Evolutionary conservation across 1,139 yeast species (phyloP).

Genomic region (Suhomyces coccinellae): DNA sequence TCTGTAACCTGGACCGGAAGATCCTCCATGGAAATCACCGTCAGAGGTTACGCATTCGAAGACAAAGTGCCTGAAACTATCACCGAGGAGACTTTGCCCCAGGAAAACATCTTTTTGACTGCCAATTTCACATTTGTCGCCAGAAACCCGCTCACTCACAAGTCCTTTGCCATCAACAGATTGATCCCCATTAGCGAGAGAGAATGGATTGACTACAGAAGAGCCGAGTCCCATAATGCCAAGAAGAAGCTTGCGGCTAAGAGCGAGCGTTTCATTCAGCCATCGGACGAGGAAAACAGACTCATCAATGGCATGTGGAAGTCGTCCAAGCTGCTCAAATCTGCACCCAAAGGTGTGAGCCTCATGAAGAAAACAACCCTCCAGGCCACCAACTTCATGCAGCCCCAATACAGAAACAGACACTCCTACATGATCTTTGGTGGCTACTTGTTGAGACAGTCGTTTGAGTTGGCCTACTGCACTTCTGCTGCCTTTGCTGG

Average conservation of each 20-base stretch:
- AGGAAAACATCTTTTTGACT: constrained; percentile 59
- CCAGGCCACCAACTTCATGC: constrained; percentile 83
- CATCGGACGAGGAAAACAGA: constrained; percentile 70
- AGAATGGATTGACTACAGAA: constrained; percentile 80
- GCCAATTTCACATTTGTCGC: constrained; percentile 97
- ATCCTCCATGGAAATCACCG: constrained; percentile 92
- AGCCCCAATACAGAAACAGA: constrained; percentile 92
- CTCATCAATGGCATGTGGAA: constrained; percentile 79
- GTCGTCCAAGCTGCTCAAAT: constrained; percentile 49
- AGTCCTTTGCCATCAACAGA: constrained; percentile 80
- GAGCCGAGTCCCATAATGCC: constrained; percentile 88
- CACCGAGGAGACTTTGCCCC: constrained; percentile 49
- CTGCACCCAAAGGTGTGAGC: constrained; percentile 40
- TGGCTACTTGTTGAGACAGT: constrained; percentile 86
- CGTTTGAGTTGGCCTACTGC: constrained; percentile 90
- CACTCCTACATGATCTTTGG: constrained; percentile 95
- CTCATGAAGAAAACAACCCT: constrained; percentile 73
- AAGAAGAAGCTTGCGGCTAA: constrained; percentile 78
- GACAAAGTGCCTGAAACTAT: constrained; percentile 44
- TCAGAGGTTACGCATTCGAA: constrained; percentile 78
- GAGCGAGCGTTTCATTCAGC: constrained; percentile 61
- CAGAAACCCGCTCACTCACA: constrained; percentile 85
- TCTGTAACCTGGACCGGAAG: constrained; percentile 92
- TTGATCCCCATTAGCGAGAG: constrained; percentile 69
- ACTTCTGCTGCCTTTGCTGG: constrained; percentile 86